phyloP scores from a whole-genome alignment of 805 yeast genomes.

The Saccharomycopsis synnaedendra region DNA sequence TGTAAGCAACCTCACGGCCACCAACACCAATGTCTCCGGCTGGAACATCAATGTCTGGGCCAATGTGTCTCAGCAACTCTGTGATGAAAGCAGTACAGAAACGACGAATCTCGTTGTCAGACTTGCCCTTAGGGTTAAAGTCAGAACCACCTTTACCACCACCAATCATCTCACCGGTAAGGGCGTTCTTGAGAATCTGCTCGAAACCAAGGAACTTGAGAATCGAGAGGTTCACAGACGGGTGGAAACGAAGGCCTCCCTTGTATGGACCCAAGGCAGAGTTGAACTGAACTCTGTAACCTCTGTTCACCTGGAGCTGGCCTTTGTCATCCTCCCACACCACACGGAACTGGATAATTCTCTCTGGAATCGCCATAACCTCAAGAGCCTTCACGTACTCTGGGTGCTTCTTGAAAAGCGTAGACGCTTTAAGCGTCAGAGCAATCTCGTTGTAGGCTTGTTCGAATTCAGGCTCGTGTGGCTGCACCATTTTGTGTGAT shows the following conservation, averaged over 20 bases:
- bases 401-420: constrained; percentile 81
- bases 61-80: constrained; percentile 92
- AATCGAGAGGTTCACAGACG: constrained; percentile 89
- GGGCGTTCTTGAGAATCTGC: constrained; percentile 96
- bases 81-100: constrained; percentile 94
- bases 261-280: constrained; percentile 98
- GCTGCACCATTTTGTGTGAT: constrained; percentile 16
- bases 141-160: constrained; percentile 99
- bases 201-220: constrained; percentile 95
- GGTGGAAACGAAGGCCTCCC: constrained; percentile 98
- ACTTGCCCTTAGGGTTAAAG: constrained; percentile 92
- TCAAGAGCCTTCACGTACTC: constrained; percentile 81
- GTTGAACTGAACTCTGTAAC: constrained; percentile 97
- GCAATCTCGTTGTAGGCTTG: constrained; percentile 95
- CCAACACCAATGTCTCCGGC: constrained; percentile 99
- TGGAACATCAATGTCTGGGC: constrained; percentile 95
- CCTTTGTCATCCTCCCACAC: constrained; percentile 96
- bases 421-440: constrained; percentile 81
- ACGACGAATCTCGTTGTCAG: constrained; percentile 90
- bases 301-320: constrained; percentile 85
- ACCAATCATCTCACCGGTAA: constrained; percentile 95
- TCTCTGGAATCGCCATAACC: constrained; percentile 89
- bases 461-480: constrained; percentile 96
- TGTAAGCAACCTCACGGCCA: constrained; percentile 90
- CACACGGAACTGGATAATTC: constrained; percentile 94